phyloP scores from a whole-genome alignment of 192 early-diverging fungal species.

The Funneliformis geosporum region DNA sequence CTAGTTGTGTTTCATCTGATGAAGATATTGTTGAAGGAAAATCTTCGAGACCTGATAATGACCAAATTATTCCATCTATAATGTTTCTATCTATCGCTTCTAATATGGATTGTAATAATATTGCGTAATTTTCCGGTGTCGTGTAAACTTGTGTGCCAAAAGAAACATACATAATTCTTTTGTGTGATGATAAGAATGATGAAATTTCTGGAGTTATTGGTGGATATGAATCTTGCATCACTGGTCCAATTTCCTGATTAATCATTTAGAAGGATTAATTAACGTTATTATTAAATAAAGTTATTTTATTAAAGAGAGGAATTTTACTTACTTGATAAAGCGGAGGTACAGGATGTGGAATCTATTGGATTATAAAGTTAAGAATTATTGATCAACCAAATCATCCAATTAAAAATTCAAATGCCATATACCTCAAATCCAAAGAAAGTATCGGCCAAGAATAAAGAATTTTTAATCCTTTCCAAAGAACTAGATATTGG shows the following conservation, averaged over 20 bases:
- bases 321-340: neutral
- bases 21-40: neutral
- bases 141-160: slow-evolving; percentile 37
- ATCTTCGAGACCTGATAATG: slow-evolving; percentile 6
- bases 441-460: slow-evolving; percentile 29
- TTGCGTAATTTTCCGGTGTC: neutral
- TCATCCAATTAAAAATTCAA: neutral
- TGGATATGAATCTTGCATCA: slow-evolving; percentile 34
- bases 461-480: slow-evolving; percentile 18
- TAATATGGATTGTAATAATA: slow-evolving; percentile 36
- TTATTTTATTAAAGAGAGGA: neutral
- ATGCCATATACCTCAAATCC: slow-evolving; percentile 17
- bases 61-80: slow-evolving; percentile 43
- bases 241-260: slow-evolving; percentile 37
- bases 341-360: slow-evolving; percentile 9
- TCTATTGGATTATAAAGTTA: neutral
- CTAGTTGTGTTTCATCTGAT: neutral
- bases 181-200: slow-evolving; percentile 30
- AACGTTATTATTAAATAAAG: neutral
- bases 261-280: neutral
- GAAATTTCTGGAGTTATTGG: neutral
- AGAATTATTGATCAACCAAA: neutral
- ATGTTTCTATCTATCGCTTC: slow-evolving; percentile 31
- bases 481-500: neutral
- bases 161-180: slow-evolving; percentile 34